Evolutionary conservation across 129 eudicot species (phyloP).

Genomic region (Arctium lappa): DNA sequence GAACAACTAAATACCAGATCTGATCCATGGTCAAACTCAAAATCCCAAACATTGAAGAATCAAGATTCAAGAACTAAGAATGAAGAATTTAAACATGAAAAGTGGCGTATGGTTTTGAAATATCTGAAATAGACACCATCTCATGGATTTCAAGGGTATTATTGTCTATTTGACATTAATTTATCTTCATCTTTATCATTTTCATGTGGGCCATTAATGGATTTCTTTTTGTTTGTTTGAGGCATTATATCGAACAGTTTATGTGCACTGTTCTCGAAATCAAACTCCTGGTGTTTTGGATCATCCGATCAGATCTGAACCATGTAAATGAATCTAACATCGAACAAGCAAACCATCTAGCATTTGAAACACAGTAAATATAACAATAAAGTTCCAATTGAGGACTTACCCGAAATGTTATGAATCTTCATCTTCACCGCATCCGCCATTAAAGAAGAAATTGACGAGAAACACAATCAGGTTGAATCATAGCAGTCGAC

Average conservation of each 20-base stretch:
- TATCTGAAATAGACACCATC: not conserved
- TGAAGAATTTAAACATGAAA: not conserved
- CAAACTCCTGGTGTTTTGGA: constrained; percentile 59
- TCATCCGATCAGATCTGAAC: constrained; percentile 44
- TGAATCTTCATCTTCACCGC: constrained; percentile 62
- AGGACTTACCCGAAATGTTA: constrained; percentile 47
- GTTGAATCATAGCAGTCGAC: constrained; percentile 43
- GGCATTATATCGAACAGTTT: not conserved
- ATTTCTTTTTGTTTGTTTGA: not conserved
- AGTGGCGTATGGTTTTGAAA: not conserved
- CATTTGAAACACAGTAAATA: not conserved
- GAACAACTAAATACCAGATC: not conserved
- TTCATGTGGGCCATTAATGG: not conserved
- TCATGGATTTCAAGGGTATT: not conserved
- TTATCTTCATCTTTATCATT: not conserved
- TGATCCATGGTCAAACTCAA: not conserved
- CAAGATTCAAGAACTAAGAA: no score
- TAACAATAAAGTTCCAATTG: not conserved
- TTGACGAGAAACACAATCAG: constrained; percentile 57
- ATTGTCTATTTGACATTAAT: not conserved
- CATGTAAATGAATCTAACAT: not conserved
- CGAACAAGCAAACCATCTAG: not conserved
- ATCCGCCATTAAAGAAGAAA: constrained; percentile 45
- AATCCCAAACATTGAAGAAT: not conserved
- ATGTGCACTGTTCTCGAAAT: constrained; percentile 37